Conservation (phyloP, 2,329 filamentous ascomycete species). For the Ilyonectria mors-panacis region DNA sequence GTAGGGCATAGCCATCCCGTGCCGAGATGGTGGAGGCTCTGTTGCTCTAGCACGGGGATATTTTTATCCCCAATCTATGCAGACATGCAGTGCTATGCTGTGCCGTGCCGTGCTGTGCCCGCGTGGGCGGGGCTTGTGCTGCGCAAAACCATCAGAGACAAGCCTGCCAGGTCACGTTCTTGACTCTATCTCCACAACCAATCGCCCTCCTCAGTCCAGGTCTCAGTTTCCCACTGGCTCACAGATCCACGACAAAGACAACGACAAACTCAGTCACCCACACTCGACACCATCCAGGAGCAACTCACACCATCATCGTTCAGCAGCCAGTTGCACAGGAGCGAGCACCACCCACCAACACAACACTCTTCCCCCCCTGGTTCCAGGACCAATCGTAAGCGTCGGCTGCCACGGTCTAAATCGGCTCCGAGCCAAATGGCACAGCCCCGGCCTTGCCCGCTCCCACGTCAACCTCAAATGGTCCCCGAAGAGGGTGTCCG, state of each 20-base stretch:
- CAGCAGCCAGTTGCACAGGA: background rate
- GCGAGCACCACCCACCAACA: slow-evolving; percentile 4
- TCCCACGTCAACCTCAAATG: slow-evolving; percentile 15
- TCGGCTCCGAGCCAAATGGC: slow-evolving; percentile 45
- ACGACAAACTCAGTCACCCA: slow-evolving; percentile 15
- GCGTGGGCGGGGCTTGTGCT: slow-evolving; percentile 28
- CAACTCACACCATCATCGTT: slow-evolving; percentile 8
- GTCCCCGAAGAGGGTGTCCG: slow-evolving; percentile 29
- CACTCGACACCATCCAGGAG: slow-evolving; percentile 11
- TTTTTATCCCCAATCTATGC: slow-evolving; percentile 45
- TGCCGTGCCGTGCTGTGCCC: slow-evolving; percentile 38
- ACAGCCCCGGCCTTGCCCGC: slow-evolving; percentile 46
- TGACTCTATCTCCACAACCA: slow-evolving; percentile 4
- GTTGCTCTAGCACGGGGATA: slow-evolving; percentile 38
- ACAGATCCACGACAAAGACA: slow-evolving; percentile 13
- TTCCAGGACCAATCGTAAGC: slow-evolving; percentile 40
- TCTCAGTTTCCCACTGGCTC: slow-evolving; percentile 16
- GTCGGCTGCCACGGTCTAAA: slow-evolving; percentile 39
- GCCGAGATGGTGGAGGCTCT: slow-evolving; percentile 39
- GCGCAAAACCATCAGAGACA: slow-evolving; percentile 21
- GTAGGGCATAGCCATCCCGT: slow-evolving; percentile 35
- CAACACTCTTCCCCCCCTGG: slow-evolving; percentile 2
- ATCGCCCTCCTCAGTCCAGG: slow-evolving; percentile 3
- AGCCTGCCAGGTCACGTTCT: background rate
- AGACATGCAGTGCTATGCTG: slow-evolving; percentile 29